Conservation (phyloP, 202 grass and related monocot genomes). For the Zoysia matrella region DNA sequence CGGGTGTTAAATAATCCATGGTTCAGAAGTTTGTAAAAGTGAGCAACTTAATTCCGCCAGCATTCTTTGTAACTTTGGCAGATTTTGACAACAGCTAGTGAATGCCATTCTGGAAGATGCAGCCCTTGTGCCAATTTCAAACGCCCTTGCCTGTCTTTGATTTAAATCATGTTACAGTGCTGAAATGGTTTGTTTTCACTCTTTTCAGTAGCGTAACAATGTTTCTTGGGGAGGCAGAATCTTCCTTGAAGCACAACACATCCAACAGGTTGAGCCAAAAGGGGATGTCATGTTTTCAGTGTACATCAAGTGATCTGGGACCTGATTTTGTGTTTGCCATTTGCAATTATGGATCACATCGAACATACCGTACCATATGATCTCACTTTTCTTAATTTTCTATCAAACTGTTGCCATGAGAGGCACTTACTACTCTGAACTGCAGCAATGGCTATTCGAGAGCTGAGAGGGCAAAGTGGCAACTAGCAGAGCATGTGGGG, state of each 20-base stretch:
- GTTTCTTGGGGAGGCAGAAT: neutral
- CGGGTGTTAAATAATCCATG: slow-evolving; percentile 4
- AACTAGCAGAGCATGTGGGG: slow-evolving; percentile 20
- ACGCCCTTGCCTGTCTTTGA: neutral
- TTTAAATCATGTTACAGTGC: neutral
- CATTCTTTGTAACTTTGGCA: slow-evolving; percentile 45
- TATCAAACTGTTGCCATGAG: slow-evolving; percentile 11
- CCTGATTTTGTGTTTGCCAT: slow-evolving; percentile 41
- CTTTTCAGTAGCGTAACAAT: neutral
- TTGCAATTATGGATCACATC: slow-evolving; percentile 15
- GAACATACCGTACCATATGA: neutral
- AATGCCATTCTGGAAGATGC: slow-evolving; percentile 16
- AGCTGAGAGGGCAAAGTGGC: slow-evolving; percentile 28
- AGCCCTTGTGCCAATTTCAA: slow-evolving; percentile 20
- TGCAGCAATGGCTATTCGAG: neutral
- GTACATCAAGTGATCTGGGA: slow-evolving; percentile 13
- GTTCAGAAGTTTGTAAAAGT: slow-evolving; percentile 41
- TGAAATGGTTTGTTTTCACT: neutral
- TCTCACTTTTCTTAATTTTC: slow-evolving; percentile 7
- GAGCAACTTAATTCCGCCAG: neutral
- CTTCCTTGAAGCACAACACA: neutral
- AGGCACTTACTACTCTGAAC: neutral
- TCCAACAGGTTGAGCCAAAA: slow-evolving; percentile 18
- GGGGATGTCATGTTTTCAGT: neutral
- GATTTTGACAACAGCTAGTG: slow-evolving; percentile 42